A percentile compares a stretch with the other conserved stretches of the same genome.
Conservation (phyloP, 257 asterid genomes). For the Solanum etuberosum region DNA sequence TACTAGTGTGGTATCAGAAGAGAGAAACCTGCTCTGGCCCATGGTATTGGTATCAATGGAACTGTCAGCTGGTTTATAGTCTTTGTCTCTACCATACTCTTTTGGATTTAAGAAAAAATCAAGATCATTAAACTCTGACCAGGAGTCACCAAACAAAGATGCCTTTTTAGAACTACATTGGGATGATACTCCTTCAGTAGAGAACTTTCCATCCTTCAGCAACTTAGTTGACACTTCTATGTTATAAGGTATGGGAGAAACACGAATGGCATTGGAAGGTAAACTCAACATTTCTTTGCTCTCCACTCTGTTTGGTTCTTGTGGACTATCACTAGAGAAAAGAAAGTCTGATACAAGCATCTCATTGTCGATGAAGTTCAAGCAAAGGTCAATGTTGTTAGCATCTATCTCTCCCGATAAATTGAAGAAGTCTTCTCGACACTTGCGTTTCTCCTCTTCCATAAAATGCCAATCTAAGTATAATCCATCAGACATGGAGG, state of each 20-base stretch:
- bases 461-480: conserved; percentile 87
- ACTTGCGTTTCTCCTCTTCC: conserved; percentile 42
- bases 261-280: conserved; percentile 16
- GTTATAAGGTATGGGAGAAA: conserved; percentile 18
- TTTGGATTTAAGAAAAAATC: conserved; percentile 52
- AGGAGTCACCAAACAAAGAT: conserved; percentile 35
- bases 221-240: conserved; percentile 23
- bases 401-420: conserved; percentile 39
- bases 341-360: conserved; percentile 41
- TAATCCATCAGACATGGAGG: conserved; percentile 61
- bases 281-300: conserved; percentile 30
- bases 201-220: conserved; percentile 19
- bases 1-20: conserved; percentile 23
- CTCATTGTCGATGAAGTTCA: conserved; percentile 27
- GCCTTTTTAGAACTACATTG: conserved; percentile 29
- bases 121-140: conserved; percentile 40
- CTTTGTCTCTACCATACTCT: conserved; percentile 25
- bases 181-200: conserved; percentile 19
- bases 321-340: conserved; percentile 43
- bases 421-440: conserved; percentile 28
- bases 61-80: conserved; percentile 23
- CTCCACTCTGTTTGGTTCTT: conserved; percentile 21
- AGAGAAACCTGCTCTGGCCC: conserved; percentile 2
- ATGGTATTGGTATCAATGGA: conserved; percentile 16
- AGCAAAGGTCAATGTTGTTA: conserved; percentile 22